These are phyloP conservation scores for Tetradesmus lagerheimii DNA, from an alignment of 139 green algal genomes.

Conservation along the genomic window DNA sequence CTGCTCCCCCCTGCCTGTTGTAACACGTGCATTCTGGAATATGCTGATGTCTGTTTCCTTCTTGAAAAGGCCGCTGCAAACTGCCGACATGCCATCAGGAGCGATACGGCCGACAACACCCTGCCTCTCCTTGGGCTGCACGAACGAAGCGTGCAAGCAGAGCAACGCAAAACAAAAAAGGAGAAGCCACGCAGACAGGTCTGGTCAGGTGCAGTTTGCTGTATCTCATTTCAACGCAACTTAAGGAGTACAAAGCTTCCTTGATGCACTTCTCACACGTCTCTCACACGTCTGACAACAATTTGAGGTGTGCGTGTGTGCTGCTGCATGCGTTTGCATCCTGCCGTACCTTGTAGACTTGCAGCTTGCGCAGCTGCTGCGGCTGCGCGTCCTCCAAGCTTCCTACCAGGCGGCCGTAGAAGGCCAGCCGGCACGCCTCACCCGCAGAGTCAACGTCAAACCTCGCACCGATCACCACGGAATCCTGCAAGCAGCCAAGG, in stretches of 20 bases:
- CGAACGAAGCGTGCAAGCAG: neutral
- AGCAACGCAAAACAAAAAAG: too few relatives aligned
- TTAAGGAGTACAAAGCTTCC: too few relatives aligned
- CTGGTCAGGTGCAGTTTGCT: too few relatives aligned
- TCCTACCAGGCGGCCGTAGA: conserved; percentile 82
- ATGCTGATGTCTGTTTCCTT: conserved; percentile 91
- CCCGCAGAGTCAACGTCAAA: conserved; percentile 86
- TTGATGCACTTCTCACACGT: too few relatives aligned
- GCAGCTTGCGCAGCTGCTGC: conserved; percentile 63
- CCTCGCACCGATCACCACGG: conserved; percentile 89
- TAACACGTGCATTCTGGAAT: conserved; percentile 82
- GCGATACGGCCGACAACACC: conserved; percentile 84
- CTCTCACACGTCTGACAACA: too few relatives aligned
- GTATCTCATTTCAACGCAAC: too few relatives aligned
- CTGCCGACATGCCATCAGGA: conserved; percentile 73
- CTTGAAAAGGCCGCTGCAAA: conserved; percentile 93
- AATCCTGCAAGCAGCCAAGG: conserved; percentile 53
- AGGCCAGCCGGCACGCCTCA: conserved; percentile 88
- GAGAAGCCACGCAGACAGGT: neutral
- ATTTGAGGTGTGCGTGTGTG: too few relatives aligned
- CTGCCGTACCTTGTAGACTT: conserved; percentile 77
- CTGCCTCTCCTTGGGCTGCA: conserved; percentile 77
- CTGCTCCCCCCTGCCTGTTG: conserved; percentile 56
- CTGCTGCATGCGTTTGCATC: neutral
- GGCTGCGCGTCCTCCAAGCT: conserved; percentile 60